Percentiles rank a stretch among this genome's conserved stretches.
These are phyloP conservation scores for Bipolaris gigantea DNA, from an alignment of 2,329 filamentous ascomycete genomes.

Conservation along the genomic window DNA sequence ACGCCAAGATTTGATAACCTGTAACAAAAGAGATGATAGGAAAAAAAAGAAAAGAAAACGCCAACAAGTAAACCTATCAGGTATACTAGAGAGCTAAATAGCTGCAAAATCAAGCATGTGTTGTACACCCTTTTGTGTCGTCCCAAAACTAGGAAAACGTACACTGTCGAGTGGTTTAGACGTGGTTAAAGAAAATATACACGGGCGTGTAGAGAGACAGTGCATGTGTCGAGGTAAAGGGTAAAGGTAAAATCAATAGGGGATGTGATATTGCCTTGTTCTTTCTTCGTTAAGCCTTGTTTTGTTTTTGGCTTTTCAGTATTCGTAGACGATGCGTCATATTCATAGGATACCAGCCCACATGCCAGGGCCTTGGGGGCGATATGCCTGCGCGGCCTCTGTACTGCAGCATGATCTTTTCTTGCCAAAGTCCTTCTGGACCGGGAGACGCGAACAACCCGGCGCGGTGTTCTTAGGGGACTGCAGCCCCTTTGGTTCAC, in stretches of 20 bases:
- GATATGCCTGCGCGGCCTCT: conserved; percentile 57
- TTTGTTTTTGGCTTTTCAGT: conserved; percentile 21
- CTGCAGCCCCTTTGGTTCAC: conserved; percentile 44
- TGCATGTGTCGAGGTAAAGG: conserved; percentile 3
- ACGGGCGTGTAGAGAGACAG: conserved; percentile 20
- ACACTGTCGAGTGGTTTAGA: conserved; percentile 15
- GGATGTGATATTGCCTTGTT: conserved; percentile 14
- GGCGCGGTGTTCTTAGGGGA: conserved; percentile 44
- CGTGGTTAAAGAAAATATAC: conserved; percentile 22
- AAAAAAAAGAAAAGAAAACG: conserved; percentile 11
- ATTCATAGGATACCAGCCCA: conserved; percentile 63
- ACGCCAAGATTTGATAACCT: conserved; percentile 10
- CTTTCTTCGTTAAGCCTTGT: conserved; percentile 24
- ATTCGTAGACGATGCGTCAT: conserved; percentile 9
- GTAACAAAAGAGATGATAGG: conserved; percentile 2
- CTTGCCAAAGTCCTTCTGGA: conserved; percentile 54
- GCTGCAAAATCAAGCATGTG: conserved; percentile 16
- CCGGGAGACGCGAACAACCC: conserved; percentile 47
- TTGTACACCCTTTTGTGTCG: conserved; percentile 1
- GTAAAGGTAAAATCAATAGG: conserved; percentile 3
- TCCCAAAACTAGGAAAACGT: conserved; percentile 7
- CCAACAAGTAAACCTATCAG: conserved; percentile 13
- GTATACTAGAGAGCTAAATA: conserved; percentile 13
- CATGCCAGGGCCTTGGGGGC: conserved; percentile 64
- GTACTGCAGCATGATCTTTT: conserved; percentile 70